phyloP scores from a whole-genome alignment of 768 basidiomycete species.

The Leccinum fibrillosum region DNA sequence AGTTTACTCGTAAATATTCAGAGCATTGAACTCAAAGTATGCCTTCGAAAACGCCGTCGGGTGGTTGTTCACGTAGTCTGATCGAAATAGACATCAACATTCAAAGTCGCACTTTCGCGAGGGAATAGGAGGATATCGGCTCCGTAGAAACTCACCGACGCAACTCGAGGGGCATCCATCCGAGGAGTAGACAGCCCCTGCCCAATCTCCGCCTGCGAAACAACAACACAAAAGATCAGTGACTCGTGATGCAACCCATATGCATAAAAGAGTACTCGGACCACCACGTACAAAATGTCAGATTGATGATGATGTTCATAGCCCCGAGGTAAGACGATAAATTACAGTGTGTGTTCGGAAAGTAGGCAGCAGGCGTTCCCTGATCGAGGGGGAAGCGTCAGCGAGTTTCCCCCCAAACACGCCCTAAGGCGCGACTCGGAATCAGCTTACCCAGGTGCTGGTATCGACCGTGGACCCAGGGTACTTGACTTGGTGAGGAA shows the following conservation, averaged over 20 bases:
- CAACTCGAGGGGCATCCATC: conserved; percentile 27
- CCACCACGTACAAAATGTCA: conserved; percentile 18
- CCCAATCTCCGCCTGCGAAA: conserved; percentile 29
- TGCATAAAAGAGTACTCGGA: background rate
- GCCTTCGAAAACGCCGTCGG: conserved; percentile 18
- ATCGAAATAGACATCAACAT: conserved; percentile 24
- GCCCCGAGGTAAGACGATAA: conserved; percentile 16
- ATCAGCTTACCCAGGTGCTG: conserved; percentile 22
- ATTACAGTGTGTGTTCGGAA: conserved; percentile 10
- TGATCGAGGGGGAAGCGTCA: background rate
- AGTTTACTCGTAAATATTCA: conserved; percentile 18
- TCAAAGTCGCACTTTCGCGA: conserved; percentile 26
- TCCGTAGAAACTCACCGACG: conserved; percentile 17
- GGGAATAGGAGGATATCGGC: background rate
- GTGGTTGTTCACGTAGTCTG: conserved; percentile 44
- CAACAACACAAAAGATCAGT: background rate
- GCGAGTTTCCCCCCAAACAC: no score
- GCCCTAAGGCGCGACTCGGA: background rate
- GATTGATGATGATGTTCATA: conserved; percentile 21
- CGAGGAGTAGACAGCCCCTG: conserved; percentile 17
- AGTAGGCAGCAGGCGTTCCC: conserved; percentile 17
- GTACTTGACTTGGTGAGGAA: conserved; percentile 33
- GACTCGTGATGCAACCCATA: background rate
- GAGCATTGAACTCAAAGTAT: conserved; percentile 23
- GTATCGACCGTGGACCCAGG: conserved; percentile 21